A percentile compares a stretch with the other conserved stretches of the same genome.
phyloP scores from a whole-genome alignment of 768 basidiomycete species.

The Hygrophorus pudorinus region DNA sequence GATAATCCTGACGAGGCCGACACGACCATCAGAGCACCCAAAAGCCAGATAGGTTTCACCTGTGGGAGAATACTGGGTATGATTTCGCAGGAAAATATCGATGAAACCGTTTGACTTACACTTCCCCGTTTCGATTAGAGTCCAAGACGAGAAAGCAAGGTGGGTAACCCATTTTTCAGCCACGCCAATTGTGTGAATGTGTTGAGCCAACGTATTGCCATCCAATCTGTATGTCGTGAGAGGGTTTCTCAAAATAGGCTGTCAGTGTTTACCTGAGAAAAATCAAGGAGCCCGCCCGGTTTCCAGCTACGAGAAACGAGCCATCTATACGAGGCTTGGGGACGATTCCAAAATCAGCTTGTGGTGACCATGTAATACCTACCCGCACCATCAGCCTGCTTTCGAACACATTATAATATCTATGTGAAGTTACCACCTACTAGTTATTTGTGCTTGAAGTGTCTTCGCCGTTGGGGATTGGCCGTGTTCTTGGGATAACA shows the following conservation, averaged over 20 bases:
- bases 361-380: constrained; percentile 67
- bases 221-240: constrained; percentile 17
- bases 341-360: constrained; percentile 42
- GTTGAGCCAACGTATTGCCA: constrained; percentile 16
- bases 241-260: not conserved
- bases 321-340: constrained; percentile 43
- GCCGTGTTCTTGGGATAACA: not conserved
- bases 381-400: no score
- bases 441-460: constrained; percentile 12
- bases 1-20: constrained; percentile 44
- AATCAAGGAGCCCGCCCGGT: constrained; percentile 49
- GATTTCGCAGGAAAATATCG: not conserved
- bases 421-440: not conserved
- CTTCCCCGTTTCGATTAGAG: constrained; percentile 19
- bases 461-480: constrained; percentile 11
- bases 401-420: not conserved
- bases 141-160: constrained; percentile 54
- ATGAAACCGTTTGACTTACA: constrained; percentile 28
- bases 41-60: constrained; percentile 52
- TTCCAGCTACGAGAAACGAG: constrained; percentile 64
- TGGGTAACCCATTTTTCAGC: constrained; percentile 56
- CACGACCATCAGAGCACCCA: constrained; percentile 44
- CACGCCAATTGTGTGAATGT: constrained; percentile 31
- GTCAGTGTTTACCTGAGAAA: constrained; percentile 40
- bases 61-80: constrained; percentile 18